Conservation (phyloP, 1,284 basidiomycete species). For the Nidula niveotomentosa region DNA sequence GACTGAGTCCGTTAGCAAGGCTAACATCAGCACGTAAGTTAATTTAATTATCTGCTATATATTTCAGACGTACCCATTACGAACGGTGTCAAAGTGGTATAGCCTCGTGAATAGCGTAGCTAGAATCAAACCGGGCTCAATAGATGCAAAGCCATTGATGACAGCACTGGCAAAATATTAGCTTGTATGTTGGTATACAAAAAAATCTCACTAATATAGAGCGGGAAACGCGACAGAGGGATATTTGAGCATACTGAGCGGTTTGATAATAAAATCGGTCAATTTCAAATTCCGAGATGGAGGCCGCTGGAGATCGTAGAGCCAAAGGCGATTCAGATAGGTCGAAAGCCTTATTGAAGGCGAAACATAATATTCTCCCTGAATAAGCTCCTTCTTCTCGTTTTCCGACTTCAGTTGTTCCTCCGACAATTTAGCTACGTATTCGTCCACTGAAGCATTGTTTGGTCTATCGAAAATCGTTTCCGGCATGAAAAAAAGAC, state of each 20-base stretch:
- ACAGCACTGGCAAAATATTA: slow-evolving; percentile 19
- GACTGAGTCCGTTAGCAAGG: slow-evolving; percentile 30
- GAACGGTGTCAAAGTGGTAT: slow-evolving; percentile 30
- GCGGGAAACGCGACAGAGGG: slow-evolving; percentile 31
- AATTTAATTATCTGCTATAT: no score
- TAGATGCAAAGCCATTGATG: slow-evolving; percentile 31
- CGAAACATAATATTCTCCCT: slow-evolving; percentile 17
- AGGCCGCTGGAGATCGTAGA: slow-evolving; percentile 26
- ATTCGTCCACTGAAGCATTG: slow-evolving; percentile 5
- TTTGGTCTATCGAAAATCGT: slow-evolving; percentile 25
- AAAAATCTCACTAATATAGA: slow-evolving; percentile 23
- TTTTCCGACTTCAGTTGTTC: not conserved
- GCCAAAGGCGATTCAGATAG: slow-evolving; percentile 24
- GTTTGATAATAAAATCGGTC: slow-evolving; percentile 27
- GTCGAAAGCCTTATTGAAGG: slow-evolving; percentile 20
- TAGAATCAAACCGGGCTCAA: slow-evolving; percentile 31
- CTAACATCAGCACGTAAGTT: slow-evolving; percentile 7
- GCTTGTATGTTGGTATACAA: not conserved
- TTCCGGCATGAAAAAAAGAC: slow-evolving; percentile 28
- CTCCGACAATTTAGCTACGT: not conserved
- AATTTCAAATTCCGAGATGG: slow-evolving; percentile 19
- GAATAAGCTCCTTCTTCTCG: slow-evolving; percentile 5
- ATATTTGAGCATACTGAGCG: slow-evolving; percentile 33
- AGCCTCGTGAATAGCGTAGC: slow-evolving; percentile 29
- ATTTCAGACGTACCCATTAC: slow-evolving; percentile 22